Conservation (phyloP, 768 basidiomycete species). For the Boletus fagicola region DNA sequence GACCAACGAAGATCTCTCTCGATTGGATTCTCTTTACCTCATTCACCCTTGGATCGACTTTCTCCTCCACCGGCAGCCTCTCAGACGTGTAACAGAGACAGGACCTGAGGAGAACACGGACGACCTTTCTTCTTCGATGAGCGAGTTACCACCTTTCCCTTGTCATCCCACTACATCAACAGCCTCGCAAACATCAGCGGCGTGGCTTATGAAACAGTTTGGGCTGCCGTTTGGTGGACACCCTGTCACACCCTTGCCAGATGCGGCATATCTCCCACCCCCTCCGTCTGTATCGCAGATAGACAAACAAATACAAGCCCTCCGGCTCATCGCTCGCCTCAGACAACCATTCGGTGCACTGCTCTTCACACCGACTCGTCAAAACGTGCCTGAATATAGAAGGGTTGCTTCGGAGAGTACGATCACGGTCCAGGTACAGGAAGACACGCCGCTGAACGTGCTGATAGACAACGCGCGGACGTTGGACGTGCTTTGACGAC, state of each 20-base stretch:
- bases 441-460: neutral
- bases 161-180: no score
- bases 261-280: no score
- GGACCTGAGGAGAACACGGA: conserved; percentile 10
- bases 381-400: neutral
- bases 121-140: neutral
- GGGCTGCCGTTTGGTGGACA: no score
- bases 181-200: no score
- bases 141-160: no score
- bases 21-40: neutral
- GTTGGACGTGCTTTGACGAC: no score
- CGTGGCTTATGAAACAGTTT: no score
- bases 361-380: neutral
- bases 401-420: neutral
- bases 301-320: neutral
- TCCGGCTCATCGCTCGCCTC: neutral
- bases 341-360: neutral
- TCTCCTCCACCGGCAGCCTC: neutral
- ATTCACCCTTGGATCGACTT: no score
- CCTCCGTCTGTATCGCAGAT: neutral
- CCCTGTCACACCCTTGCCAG: no score
- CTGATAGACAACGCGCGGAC: no score
- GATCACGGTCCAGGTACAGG: neutral
- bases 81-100: no score
- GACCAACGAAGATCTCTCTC: no score